Evolutionary conservation across 495 filamentous ascomycete species (phyloP).

Genomic region (Hypoxylon perforatum): DNA sequence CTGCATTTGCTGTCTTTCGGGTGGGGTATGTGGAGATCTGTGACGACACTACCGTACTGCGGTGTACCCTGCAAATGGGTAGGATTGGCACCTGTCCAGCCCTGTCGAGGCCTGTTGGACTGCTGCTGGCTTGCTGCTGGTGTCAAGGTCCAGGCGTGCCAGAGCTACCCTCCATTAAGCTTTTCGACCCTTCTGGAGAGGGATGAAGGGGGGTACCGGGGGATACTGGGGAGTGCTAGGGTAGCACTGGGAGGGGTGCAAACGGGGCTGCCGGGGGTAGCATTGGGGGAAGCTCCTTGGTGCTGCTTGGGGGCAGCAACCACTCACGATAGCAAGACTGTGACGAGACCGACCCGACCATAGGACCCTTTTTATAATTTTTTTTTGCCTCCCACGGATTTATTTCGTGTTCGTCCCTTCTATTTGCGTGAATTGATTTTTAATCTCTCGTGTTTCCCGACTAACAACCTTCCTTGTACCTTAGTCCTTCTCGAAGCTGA

Average conservation of each 20-base stretch:
- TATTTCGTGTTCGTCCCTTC: slow-evolving; percentile 13
- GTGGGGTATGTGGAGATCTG: too few relatives aligned
- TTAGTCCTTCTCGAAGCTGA: too few relatives aligned
- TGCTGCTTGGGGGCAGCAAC: too few relatives aligned
- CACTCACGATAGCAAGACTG: slow-evolving; percentile 5
- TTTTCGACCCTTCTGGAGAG: neutral
- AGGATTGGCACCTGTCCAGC: slow-evolving; percentile 34
- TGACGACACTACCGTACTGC: slow-evolving; percentile 41
- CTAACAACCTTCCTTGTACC: neutral
- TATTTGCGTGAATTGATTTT: slow-evolving; percentile 31
- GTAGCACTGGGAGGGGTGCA: neutral
- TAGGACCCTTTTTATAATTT: slow-evolving; percentile 2
- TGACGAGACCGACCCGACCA: neutral
- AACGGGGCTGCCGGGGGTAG: neutral
- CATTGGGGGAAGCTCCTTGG: neutral
- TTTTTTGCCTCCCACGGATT: slow-evolving; percentile 3
- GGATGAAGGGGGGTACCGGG: slow-evolving; percentile 15
- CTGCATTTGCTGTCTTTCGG: too few relatives aligned
- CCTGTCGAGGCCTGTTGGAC: neutral
- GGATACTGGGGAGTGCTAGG: slow-evolving; percentile 4
- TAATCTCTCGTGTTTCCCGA: slow-evolving; percentile 14
- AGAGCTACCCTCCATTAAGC: too few relatives aligned
- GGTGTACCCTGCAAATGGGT: slow-evolving; percentile 40
- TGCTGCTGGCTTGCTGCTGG: neutral
- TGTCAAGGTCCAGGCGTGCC: neutral